A percentile compares a stretch with the other conserved stretches of the same genome.
Evolutionary conservation across 2,329 filamentous ascomycete genomes (phyloP).

Genomic region (Microascus cirrosus): DNA sequence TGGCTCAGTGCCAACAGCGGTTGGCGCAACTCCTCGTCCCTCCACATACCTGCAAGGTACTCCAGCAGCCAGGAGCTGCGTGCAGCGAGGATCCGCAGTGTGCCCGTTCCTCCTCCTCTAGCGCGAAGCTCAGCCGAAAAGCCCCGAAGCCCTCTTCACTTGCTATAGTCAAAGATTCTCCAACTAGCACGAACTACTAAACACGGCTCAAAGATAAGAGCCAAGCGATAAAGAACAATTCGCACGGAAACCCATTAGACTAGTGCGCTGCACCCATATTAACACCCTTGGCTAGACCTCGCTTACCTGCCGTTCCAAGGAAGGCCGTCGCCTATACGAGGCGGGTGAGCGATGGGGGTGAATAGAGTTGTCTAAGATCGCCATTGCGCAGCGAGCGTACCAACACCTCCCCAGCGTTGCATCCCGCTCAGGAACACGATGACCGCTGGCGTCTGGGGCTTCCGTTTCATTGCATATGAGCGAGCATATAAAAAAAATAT

Average conservation of each 20-base stretch:
- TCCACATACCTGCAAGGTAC: no score
- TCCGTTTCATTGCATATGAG: background rate
- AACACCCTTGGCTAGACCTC: background rate
- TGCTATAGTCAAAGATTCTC: no score
- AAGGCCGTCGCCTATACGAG: background rate
- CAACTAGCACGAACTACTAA: no score
- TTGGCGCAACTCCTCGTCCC: no score
- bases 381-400: no score
- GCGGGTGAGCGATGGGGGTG: background rate
- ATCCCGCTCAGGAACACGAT: background rate
- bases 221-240: background rate
- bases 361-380: background rate
- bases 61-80: no score
- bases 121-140: no score
- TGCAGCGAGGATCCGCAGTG: no score
- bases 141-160: no score
- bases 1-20: no score
- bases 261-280: background rate
- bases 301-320: background rate
- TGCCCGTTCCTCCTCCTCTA: no score
- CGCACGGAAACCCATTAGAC: background rate
- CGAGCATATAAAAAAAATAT: background rate
- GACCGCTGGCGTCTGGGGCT: background rate
- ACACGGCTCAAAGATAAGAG: no score
- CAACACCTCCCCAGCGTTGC: background rate